Conservation (phyloP, 768 basidiomycete genomes). For the Hebeloma cylindrosporum region DNA sequence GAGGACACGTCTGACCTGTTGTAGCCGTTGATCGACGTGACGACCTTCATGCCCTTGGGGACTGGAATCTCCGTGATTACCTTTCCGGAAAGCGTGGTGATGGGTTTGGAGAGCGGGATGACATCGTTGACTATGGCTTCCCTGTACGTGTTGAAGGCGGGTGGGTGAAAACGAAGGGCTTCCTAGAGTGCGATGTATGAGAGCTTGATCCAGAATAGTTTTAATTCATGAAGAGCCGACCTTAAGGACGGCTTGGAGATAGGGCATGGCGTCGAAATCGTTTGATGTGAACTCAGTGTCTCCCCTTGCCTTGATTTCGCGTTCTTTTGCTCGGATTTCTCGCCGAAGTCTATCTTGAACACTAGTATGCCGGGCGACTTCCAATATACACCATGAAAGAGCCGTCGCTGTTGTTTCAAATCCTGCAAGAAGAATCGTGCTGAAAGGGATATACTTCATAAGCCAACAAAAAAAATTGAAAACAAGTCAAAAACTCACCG, state of each 20-base stretch:
- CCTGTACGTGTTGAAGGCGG: conserved; percentile 33
- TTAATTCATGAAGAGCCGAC: conserved; percentile 25
- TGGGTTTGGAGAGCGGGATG: conserved; percentile 55
- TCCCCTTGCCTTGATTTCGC: conserved; percentile 35
- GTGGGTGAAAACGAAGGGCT: conserved; percentile 45
- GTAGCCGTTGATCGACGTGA: conserved; percentile 51
- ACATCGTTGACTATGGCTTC: conserved; percentile 52
- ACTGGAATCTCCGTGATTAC: conserved; percentile 46
- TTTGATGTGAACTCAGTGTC: conserved; percentile 36
- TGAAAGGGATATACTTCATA: conserved; percentile 42
- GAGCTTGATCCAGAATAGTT: not conserved
- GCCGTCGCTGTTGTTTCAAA: conserved; percentile 64
- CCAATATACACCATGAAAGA: conserved; percentile 60
- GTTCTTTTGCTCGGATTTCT: conserved; percentile 51
- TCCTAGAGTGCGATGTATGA: conserved; percentile 34
- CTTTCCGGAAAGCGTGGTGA: conserved; percentile 45
- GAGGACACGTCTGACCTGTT: conserved; percentile 40
- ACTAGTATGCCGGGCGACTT: conserved; percentile 57
- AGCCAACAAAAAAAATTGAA: conserved; percentile 34
- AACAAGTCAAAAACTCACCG: conserved; percentile 48
- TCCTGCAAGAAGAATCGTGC: conserved; percentile 51
- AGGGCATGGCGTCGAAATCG: conserved; percentile 54
- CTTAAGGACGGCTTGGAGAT: conserved; percentile 46
- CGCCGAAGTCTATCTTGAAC: conserved; percentile 60
- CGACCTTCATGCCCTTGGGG: conserved; percentile 49